These are phyloP conservation scores for Saposhnikovia divaricata DNA, from an alignment of 129 eudicot genomes.

Conservation along the genomic window DNA sequence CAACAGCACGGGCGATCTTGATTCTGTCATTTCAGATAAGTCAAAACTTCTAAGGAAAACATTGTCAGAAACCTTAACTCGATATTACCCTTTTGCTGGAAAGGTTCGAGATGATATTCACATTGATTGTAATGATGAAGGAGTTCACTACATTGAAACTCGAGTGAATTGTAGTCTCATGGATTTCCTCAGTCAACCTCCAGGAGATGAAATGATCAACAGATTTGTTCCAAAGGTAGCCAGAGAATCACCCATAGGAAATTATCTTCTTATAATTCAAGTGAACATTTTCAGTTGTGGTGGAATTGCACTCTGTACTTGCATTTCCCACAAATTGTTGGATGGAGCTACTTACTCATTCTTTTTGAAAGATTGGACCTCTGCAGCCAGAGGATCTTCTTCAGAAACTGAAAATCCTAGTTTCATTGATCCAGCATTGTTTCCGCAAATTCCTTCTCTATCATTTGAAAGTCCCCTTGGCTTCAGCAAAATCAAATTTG, in stretches of 20 bases:
- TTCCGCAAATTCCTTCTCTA: neutral
- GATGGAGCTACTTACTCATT: neutral
- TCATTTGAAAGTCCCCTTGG: neutral
- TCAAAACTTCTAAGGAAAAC: neutral
- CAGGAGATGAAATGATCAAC: neutral
- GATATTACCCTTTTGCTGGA: constrained; percentile 14
- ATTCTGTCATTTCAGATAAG: no score
- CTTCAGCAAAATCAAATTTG: no score
- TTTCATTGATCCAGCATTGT: neutral
- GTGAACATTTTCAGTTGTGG: constrained; percentile 12
- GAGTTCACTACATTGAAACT: neutral
- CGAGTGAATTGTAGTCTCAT: neutral
- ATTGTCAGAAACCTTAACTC: neutral
- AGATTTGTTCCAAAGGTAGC: neutral
- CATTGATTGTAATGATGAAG: constrained; percentile 9
- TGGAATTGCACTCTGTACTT: neutral
- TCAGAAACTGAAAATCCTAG: neutral
- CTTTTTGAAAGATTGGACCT: constrained; percentile 4
- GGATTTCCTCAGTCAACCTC: neutral
- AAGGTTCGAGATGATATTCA: neutral
- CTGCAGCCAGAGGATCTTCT: neutral
- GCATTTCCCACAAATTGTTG: neutral
- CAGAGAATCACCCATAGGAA: neutral
- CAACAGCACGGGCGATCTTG: neutral
- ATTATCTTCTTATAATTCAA: neutral